Evolutionary conservation across 73 alveolate genomes (phyloP).

Genomic region (Symbiodinium pilosum): DNA sequence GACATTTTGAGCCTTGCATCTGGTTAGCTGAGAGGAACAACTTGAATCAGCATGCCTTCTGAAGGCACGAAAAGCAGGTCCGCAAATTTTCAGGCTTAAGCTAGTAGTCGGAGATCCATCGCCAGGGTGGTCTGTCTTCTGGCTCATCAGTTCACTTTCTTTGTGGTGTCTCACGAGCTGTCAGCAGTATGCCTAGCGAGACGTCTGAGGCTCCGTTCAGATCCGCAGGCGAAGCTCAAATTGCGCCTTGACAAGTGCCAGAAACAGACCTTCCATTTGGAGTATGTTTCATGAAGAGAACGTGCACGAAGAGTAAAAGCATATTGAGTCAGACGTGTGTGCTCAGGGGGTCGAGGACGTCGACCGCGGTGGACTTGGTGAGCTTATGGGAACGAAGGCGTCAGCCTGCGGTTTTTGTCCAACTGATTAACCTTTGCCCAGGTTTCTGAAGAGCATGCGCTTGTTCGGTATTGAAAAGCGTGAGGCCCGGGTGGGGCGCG

Average conservation of each 20-base stretch:
- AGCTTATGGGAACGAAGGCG: too few relatives aligned
- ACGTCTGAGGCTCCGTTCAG: not conserved
- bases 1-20: too few relatives aligned
- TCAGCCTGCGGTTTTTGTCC: too few relatives aligned
- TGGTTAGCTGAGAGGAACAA: too few relatives aligned
- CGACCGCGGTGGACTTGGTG: too few relatives aligned
- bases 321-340: too few relatives aligned
- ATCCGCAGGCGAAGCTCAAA: slow-evolving; percentile 10
- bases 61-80: too few relatives aligned
- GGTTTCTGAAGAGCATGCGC: slow-evolving; percentile 2
- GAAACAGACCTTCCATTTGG: too few relatives aligned
- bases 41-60: too few relatives aligned
- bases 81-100: not conserved
- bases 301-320: too few relatives aligned
- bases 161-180: not conserved
- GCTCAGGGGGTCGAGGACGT: too few relatives aligned
- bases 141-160: not conserved
- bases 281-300: too few relatives aligned
- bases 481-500: not conserved
- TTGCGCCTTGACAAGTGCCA: not conserved
- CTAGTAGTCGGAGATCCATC: not conserved
- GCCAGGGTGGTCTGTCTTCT: not conserved
- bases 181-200: not conserved
- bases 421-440: not conserved
- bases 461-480: not conserved